phyloP scores from a whole-genome alignment of 2,329 filamentous ascomycete species.

The Ophiostoma himal-ulmi region DNA sequence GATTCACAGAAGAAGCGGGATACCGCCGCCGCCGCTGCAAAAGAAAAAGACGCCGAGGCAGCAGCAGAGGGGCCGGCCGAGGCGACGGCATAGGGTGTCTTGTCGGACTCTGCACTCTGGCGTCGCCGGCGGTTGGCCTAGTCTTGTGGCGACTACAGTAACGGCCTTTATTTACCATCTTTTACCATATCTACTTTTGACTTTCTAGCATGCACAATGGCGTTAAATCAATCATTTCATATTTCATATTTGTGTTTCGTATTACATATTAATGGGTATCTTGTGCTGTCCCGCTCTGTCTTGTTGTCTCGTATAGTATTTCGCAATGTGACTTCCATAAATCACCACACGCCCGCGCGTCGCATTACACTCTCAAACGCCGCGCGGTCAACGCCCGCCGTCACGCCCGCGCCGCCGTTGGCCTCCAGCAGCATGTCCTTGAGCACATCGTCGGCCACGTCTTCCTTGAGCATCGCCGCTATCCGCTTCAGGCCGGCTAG shows the following conservation, averaged over 20 bases:
- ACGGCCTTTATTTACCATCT: background rate
- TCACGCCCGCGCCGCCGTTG: slow-evolving; percentile 70
- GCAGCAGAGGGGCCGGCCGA: background rate
- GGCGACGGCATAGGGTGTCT: background rate
- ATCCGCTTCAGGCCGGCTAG: slow-evolving; percentile 71
- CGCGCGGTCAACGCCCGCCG: slow-evolving; percentile 63
- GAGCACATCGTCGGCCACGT: slow-evolving; percentile 65
- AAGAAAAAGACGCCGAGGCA: background rate
- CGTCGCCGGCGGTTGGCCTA: background rate
- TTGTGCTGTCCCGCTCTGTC: background rate
- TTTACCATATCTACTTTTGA: background rate
- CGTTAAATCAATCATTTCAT: slow-evolving; percentile 5
- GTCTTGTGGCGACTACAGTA: background rate
- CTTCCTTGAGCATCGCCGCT: slow-evolving; percentile 76
- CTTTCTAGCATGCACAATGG: slow-evolving; percentile 19
- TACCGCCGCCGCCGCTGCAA: slow-evolving; percentile 28
- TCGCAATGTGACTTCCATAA: background rate
- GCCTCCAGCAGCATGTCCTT: slow-evolving; percentile 94
- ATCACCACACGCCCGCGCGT: slow-evolving; percentile 71
- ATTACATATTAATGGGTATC: background rate
- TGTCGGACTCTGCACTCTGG: background rate
- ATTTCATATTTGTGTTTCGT: too few species aligned
- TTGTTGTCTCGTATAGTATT: background rate
- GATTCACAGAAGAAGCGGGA: slow-evolving; percentile 51
- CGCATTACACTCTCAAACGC: slow-evolving; percentile 86